Conservation (phyloP, 1,284 basidiomycete genomes). For the Megacollybia platyphylla region DNA sequence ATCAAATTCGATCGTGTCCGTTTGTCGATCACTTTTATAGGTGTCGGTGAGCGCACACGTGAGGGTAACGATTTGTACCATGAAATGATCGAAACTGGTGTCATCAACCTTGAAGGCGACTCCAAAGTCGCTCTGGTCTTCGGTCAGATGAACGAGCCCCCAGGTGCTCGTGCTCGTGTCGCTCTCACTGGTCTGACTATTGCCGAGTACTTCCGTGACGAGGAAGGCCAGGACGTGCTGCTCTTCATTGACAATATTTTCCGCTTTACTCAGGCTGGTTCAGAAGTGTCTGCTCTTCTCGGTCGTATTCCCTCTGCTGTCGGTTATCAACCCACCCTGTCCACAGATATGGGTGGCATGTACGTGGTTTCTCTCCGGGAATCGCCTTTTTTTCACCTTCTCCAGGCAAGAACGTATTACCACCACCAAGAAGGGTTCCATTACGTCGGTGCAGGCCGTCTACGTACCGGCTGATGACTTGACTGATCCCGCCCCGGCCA, state of each 20-base stretch:
- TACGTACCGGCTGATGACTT: constrained; percentile 99
- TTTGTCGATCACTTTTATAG: constrained; percentile 21
- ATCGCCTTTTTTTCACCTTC: constrained; percentile 8
- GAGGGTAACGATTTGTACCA: constrained; percentile 99
- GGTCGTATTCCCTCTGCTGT: constrained; percentile 99
- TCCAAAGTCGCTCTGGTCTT: constrained; percentile 99
- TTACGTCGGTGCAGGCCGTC: constrained; percentile 98
- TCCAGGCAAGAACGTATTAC: constrained; percentile 93
- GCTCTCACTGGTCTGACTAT: constrained; percentile 98
- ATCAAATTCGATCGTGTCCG: background rate
- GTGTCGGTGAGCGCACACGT: constrained; percentile 99
- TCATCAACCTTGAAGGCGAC: constrained; percentile 97
- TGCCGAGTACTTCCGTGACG: constrained; percentile 99
- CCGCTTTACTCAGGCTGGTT: constrained; percentile 99
- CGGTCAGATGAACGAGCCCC: constrained; percentile 99
- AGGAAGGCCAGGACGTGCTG: constrained; percentile 99
- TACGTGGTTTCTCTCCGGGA: constrained; percentile 27
- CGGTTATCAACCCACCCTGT: constrained; percentile 99
- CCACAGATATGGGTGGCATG: constrained; percentile 99
- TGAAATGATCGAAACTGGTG: constrained; percentile 99
- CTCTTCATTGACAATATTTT: constrained; percentile 99
- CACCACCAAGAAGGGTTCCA: constrained; percentile 99
- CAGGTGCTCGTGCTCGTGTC: constrained; percentile 99
- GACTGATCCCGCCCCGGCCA: constrained; percentile 98
- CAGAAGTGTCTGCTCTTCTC: constrained; percentile 97